A percentile compares a stretch with the other conserved stretches of the same genome.
These are phyloP conservation scores for Chondrus crispus DNA, from an alignment of 23 red algal genomes.

Conservation along the genomic window DNA sequence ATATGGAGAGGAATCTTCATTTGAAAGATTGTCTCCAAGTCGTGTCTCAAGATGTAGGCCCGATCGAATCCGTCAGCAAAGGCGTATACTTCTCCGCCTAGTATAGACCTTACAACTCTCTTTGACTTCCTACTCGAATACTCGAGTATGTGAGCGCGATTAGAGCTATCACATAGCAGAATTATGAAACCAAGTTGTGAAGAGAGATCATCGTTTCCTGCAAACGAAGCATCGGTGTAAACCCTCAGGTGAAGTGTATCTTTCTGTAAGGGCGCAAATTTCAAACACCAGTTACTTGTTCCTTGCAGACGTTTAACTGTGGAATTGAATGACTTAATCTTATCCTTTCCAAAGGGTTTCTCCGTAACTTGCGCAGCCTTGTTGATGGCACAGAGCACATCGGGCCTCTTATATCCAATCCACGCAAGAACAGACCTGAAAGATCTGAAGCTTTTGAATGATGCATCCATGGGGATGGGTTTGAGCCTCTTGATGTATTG, in stretches of 20 bases:
- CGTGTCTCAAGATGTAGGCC: too few relatives aligned
- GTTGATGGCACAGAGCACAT: not conserved
- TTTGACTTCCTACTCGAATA: slow-evolving; percentile 4
- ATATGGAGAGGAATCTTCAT: too few relatives aligned
- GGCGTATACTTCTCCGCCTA: too few relatives aligned
- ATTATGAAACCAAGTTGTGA: slow-evolving; percentile 13
- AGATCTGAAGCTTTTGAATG: not conserved
- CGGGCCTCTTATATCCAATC: not conserved
- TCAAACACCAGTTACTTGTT: not conserved
- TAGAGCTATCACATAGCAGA: not conserved
- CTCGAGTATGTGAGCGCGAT: not conserved
- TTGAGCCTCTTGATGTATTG: not conserved
- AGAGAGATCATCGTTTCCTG: not conserved
- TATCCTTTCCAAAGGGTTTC: not conserved
- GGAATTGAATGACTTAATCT: not conserved
- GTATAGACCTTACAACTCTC: slow-evolving; percentile 13
- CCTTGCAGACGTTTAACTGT: not conserved
- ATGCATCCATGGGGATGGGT: not conserved
- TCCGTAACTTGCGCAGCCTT: not conserved
- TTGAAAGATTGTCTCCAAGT: too few relatives aligned
- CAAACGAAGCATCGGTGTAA: slow-evolving; percentile 25
- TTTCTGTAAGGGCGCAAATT: not conserved
- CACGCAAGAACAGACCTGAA: not conserved
- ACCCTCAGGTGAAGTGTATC: not conserved
- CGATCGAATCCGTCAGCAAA: too few relatives aligned